phyloP scores from a whole-genome alignment of 257 asterid genomes.

The Voacanga thouarsii region DNA sequence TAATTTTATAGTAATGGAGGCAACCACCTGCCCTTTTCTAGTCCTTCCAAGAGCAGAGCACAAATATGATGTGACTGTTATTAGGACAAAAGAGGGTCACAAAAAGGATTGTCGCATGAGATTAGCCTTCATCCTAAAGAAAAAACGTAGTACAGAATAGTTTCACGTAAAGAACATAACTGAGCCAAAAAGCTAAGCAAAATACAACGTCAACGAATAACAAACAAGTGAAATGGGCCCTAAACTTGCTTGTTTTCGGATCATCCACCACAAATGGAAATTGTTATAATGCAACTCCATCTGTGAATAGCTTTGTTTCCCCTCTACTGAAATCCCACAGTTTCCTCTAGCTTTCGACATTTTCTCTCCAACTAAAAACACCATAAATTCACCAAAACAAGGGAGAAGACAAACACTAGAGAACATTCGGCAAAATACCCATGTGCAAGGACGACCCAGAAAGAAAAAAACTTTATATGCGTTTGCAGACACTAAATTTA shows the following conservation, averaged over 20 bases:
- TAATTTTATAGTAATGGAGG: too few relatives aligned
- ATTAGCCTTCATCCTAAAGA: neutral
- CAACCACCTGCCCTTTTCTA: too few relatives aligned
- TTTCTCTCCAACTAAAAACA: neutral
- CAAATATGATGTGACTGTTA: too few relatives aligned
- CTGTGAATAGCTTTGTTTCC: conserved; percentile 33
- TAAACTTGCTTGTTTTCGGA: neutral
- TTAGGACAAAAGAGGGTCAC: neutral
- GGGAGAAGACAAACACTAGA: neutral
- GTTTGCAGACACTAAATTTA: neutral
- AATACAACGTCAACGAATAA: neutral
- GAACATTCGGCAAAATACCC: neutral
- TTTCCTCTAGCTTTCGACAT: neutral
- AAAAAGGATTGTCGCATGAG: neutral
- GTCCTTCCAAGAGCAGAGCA: too few relatives aligned
- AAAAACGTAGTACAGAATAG: neutral
- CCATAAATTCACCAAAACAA: neutral
- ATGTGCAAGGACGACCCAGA: neutral
- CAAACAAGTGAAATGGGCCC: neutral
- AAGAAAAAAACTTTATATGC: neutral
- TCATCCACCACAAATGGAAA: conserved; percentile 3
- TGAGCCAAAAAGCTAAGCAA: neutral
- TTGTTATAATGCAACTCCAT: conserved; percentile 9
- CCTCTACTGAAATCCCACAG: neutral
- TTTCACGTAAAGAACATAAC: neutral